Percentiles rank a stretch among this genome's conserved stretches.
phyloP scores from a whole-genome alignment of 208 protist species.

The Chromosphaera perkinsii region DNA sequence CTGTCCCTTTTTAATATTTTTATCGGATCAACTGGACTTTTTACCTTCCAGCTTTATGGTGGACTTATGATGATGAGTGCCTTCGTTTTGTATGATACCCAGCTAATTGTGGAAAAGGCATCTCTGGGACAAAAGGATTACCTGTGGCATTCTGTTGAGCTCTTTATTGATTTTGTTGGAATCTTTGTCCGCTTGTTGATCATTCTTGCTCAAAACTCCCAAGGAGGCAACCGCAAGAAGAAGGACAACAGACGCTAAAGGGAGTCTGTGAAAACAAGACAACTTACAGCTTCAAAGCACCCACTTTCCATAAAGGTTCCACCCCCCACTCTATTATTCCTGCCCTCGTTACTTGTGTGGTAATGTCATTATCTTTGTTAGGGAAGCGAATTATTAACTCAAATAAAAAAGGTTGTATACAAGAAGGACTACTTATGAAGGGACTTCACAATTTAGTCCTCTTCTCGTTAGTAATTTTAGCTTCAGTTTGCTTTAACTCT shows the following conservation, averaged over 20 bases:
- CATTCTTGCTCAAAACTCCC: slow-evolving; percentile 40
- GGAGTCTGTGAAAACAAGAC: too few species aligned
- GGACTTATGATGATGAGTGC: slow-evolving; percentile 46
- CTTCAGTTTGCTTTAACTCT: too few species aligned
- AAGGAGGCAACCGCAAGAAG: background rate
- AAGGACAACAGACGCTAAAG: background rate
- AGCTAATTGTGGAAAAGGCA: slow-evolving; percentile 49
- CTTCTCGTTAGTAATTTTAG: too few species aligned
- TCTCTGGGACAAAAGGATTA: slow-evolving; percentile 16
- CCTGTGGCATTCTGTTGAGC: slow-evolving; percentile 41
- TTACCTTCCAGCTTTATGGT: background rate
- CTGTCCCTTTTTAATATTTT: background rate
- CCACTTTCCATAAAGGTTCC: too few species aligned
- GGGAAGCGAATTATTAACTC: too few species aligned
- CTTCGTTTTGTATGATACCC: slow-evolving; percentile 53
- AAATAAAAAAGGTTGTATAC: too few species aligned
- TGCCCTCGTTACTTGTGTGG: too few species aligned
- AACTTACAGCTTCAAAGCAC: too few species aligned
- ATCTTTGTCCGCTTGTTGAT: slow-evolving; percentile 52
- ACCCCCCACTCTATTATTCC: too few species aligned
- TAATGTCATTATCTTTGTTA: too few species aligned
- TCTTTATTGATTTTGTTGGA: slow-evolving; percentile 51
- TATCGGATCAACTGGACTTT: background rate
- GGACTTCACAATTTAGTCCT: too few species aligned
- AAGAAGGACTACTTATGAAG: too few species aligned